Conservation (phyloP, 2,329 filamentous ascomycete species). For the Curvularia lunata region DNA sequence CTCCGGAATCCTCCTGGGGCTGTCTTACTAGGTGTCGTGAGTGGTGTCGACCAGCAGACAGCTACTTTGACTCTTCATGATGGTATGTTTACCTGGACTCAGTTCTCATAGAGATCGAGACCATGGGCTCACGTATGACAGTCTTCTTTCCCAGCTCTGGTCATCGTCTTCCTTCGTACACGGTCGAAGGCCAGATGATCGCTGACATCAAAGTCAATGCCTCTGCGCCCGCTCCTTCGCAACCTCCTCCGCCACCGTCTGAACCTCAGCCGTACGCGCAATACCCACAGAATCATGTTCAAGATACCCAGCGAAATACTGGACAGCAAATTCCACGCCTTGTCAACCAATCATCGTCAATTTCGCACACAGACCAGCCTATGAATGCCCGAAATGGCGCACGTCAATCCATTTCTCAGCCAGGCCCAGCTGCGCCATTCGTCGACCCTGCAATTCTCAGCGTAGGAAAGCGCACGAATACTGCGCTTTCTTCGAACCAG, state of each 20-base stretch:
- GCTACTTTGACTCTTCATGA: slow-evolving; percentile 70
- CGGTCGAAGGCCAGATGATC: slow-evolving; percentile 64
- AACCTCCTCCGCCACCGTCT: slow-evolving; percentile 25
- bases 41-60: slow-evolving; percentile 70
- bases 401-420: slow-evolving; percentile 30
- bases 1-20: slow-evolving; percentile 69
- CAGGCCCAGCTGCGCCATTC: slow-evolving; percentile 56
- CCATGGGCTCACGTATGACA: slow-evolving; percentile 23
- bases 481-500: slow-evolving; percentile 28
- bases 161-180: slow-evolving; percentile 60
- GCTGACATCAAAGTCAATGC: slow-evolving; percentile 63
- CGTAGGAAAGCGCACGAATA: slow-evolving; percentile 55
- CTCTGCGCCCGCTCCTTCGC: slow-evolving; percentile 29
- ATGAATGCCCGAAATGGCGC: slow-evolving; percentile 7
- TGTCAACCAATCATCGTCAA: slow-evolving; percentile 19
- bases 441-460: slow-evolving; percentile 86
- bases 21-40: slow-evolving; percentile 72
- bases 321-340: slow-evolving; percentile 20
- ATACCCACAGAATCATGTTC: slow-evolving; percentile 26
- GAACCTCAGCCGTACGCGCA: slow-evolving; percentile 27
- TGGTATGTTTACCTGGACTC: slow-evolving; percentile 57
- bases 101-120: background rate
- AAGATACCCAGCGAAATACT: slow-evolving; percentile 13
- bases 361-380: slow-evolving; percentile 12
- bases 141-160: slow-evolving; percentile 63